Base-by-base conservation (phyloP, 352 stramenopile genomes). In the Pythium phragmitis region DNA sequence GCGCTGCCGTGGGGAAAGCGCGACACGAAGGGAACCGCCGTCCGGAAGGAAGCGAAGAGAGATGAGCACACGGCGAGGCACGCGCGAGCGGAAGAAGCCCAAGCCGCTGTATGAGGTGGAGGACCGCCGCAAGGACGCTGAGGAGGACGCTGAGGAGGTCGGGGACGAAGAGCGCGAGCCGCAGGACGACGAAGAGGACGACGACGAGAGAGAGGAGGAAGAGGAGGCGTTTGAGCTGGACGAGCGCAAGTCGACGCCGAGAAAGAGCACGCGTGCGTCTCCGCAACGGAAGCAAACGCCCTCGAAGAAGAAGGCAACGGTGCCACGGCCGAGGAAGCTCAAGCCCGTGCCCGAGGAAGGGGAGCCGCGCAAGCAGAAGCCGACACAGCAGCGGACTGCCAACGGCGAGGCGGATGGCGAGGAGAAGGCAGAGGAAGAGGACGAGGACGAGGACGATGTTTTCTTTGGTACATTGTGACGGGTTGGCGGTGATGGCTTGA, bases 61-160 rank as follows among this genome's bases (percentile, higher is more conserved):
- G 13, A 86, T 85, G 72, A 76, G 54, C 57, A 57, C 67, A 46
- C 82, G 85, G 14, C 80, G 85, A 46, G 81, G 83, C 60, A 84
- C 72, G 28, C 85, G 85, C 21, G 69, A 82, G 67, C 80, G 84
- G 19, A 84, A 74, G 53, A 81, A 79, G 70, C 85, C 85, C 30
- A 88, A 80, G 66, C 57, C 65, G 17, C 77, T 94, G 28, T 94
- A 92, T 69, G 74, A 87, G 57, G 80, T 91, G 53, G 74, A 84
- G 53, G 77, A 89, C 60, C 68, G 47, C 17, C 85, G 82, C 6
- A 60, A 79, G 4, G 43, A 62, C 9, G 63, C 67, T 3, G 56
- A 52, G 3, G 68, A 53, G 16, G 47, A 60, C 9, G 57, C 52
- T 37, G 61, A 70, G 28, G 46, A 73, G 7, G 61, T 73, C 56